phyloP scores from a whole-genome alignment of 2,329 filamentous ascomycete species.

The Dactylella cylindrospora region DNA sequence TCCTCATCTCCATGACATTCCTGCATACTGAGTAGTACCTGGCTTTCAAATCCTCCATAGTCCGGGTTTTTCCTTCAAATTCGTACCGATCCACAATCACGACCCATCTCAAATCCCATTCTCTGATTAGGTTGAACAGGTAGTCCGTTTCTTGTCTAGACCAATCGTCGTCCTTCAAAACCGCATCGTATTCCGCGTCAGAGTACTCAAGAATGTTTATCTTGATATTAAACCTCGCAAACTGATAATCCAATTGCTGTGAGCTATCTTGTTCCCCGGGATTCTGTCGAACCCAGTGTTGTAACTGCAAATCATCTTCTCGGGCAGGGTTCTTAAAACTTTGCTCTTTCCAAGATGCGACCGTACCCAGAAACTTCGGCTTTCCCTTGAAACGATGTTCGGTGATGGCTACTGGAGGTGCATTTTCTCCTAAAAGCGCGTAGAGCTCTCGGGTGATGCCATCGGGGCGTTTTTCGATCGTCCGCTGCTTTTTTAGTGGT shows the following conservation, averaged over 20 bases:
- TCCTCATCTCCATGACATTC: slow-evolving; percentile 76
- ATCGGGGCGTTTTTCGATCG: slow-evolving; percentile 50
- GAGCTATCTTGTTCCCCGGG: slow-evolving; percentile 46
- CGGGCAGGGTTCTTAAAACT: slow-evolving; percentile 76
- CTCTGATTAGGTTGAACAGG: slow-evolving; percentile 70
- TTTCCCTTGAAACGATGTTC: slow-evolving; percentile 49
- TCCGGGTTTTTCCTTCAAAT: slow-evolving; percentile 62
- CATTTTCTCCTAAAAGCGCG: slow-evolving; percentile 49
- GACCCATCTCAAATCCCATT: slow-evolving; percentile 87
- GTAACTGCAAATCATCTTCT: slow-evolving; percentile 68
- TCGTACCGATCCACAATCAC: slow-evolving; percentile 92
- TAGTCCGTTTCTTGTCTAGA: slow-evolving; percentile 93
- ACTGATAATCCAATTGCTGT: slow-evolving; percentile 59
- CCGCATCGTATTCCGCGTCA: slow-evolving; percentile 79
- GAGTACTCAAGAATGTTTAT: slow-evolving; percentile 78
- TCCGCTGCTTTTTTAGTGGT: slow-evolving; percentile 49
- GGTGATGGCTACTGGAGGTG: slow-evolving; percentile 49
- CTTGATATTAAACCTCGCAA: slow-evolving; percentile 84
- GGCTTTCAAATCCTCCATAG: slow-evolving; percentile 86
- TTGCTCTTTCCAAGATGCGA: slow-evolving; percentile 46
- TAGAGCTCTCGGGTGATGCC: slow-evolving; percentile 50
- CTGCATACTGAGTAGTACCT: slow-evolving; percentile 86
- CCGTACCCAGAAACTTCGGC: slow-evolving; percentile 48
- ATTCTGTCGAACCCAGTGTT: slow-evolving; percentile 75
- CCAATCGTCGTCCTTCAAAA: slow-evolving; percentile 76